These are phyloP conservation scores for Mariannaea sp. DNA, from an alignment of 2,329 filamentous ascomycete genomes.

Conservation along the genomic window DNA sequence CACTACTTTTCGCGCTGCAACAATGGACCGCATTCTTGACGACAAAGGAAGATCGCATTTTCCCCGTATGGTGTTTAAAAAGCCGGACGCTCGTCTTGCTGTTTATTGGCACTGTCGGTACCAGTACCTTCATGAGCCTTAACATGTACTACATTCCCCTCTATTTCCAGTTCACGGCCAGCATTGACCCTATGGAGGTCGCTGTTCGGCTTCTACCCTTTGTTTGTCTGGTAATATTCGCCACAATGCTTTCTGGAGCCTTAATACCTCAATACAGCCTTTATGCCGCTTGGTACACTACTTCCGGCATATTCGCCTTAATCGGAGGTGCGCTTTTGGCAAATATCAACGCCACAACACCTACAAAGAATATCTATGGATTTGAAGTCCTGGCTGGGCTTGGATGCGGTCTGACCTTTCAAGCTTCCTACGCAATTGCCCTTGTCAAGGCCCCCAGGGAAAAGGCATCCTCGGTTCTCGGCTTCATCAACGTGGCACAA, in stretches of 20 bases:
- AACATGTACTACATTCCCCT: conserved; percentile 49
- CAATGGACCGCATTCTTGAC: conserved; percentile 54
- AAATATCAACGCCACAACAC: conserved; percentile 30
- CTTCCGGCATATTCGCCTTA: conserved; percentile 35
- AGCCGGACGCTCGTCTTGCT: conserved; percentile 47
- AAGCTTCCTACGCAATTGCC: conserved; percentile 37
- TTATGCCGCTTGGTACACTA: conserved; percentile 44
- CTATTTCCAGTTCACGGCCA: neutral
- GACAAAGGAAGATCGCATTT: conserved; percentile 39
- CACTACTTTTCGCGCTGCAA: conserved; percentile 51
- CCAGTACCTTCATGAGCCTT: conserved; percentile 45
- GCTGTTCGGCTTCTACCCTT: conserved; percentile 3
- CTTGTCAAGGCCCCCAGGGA: conserved; percentile 30
- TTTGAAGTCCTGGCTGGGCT: conserved; percentile 40
- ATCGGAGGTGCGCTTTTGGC: conserved; percentile 33
- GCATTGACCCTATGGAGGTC: neutral
- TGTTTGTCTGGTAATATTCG: conserved; percentile 42
- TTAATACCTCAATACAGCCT: conserved; percentile 44
- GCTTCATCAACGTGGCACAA: conserved; percentile 42
- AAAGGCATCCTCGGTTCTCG: conserved; percentile 35
- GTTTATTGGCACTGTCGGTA: conserved; percentile 45
- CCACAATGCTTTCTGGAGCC: conserved; percentile 43
- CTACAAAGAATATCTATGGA: conserved; percentile 38
- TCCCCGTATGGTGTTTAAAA: conserved; percentile 21
- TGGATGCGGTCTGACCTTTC: conserved; percentile 40